Evolutionary conservation across 2,329 filamentous ascomycete species (phyloP).

Genomic region (Zasmidium cellare): DNA sequence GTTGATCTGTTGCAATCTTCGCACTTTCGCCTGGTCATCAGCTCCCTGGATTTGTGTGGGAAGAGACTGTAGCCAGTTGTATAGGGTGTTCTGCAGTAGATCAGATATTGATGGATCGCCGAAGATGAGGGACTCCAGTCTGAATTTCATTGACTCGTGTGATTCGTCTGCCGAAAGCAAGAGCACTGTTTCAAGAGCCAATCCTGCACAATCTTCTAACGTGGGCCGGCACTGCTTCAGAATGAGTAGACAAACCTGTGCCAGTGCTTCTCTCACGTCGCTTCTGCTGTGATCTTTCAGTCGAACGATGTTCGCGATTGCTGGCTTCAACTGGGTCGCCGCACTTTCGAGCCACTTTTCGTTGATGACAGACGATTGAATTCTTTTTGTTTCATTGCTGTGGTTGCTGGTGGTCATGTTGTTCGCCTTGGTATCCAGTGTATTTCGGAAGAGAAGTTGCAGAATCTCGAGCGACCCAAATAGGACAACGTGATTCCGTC

Average conservation of each 20-base stretch:
- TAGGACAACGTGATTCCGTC: conserved; percentile 64
- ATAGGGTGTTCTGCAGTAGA: conserved; percentile 67
- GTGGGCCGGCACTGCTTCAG: conserved; percentile 77
- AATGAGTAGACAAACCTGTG: conserved; percentile 70
- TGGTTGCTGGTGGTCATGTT: neutral
- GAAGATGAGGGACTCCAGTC: conserved; percentile 61
- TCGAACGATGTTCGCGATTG: conserved; percentile 74
- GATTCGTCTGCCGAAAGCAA: conserved; percentile 60
- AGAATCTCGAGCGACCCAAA: conserved; percentile 31
- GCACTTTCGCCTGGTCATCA: conserved; percentile 75
- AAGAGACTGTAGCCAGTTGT: conserved; percentile 79
- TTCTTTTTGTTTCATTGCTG: neutral
- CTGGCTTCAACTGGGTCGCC: conserved; percentile 76
- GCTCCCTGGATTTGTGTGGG: conserved; percentile 79
- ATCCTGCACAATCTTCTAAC: conserved; percentile 65
- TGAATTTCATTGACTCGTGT: conserved; percentile 33
- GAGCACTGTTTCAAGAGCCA: conserved; percentile 81
- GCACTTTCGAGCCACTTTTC: conserved; percentile 76
- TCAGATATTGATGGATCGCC: conserved; percentile 64
- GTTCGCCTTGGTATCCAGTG: conserved; percentile 13
- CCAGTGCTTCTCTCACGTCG: conserved; percentile 68
- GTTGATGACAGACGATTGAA: conserved; percentile 32
- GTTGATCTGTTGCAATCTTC: conserved; percentile 73
- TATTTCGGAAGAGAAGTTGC: conserved; percentile 21
- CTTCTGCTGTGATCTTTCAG: conserved; percentile 68